These are phyloP conservation scores for Stenogyne calaminthoides DNA, from an alignment of 305 asterid genomes.

Conservation along the genomic window DNA sequence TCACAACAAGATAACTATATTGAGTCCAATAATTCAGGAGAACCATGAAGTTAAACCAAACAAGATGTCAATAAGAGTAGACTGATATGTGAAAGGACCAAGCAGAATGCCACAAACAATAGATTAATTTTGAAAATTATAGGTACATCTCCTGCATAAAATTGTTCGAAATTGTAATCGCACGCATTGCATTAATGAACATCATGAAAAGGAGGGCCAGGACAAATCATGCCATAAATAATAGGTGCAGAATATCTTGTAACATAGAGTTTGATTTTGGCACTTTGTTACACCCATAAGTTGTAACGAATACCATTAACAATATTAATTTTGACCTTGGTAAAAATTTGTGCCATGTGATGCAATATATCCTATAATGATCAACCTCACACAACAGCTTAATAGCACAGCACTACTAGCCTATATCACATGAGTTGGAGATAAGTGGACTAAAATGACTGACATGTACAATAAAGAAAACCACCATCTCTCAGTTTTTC, in stretches of 20 bases:
- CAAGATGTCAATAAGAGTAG: not conserved
- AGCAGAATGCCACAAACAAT: not conserved
- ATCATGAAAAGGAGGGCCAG: conserved; percentile 4
- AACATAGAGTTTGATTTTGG: not conserved
- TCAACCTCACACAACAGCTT: not conserved
- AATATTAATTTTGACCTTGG: not conserved
- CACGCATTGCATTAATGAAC: not conserved
- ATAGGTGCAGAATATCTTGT: not conserved
- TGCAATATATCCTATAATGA: not conserved
- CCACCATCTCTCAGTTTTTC: not conserved
- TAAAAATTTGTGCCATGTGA: not conserved
- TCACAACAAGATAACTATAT: conserved; percentile 9
- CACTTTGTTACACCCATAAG: conserved; percentile 1
- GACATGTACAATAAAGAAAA: not conserved
- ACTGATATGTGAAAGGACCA: not conserved
- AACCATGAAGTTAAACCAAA: conserved; percentile 12
- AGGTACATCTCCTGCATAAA: conserved; percentile 1
- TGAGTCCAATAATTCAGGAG: not conserved
- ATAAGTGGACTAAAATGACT: not conserved
- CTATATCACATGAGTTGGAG: not conserved
- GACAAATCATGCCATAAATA: conserved; percentile 7
- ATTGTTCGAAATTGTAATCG: not conserved
- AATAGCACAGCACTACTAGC: not conserved
- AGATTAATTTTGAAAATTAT: not conserved
- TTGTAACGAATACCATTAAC: not conserved